Percentiles rank a stretch among this genome's conserved stretches.
Evolutionary conservation across 2,329 filamentous ascomycete genomes (phyloP).

Genomic region (Fusarium lateritium): DNA sequence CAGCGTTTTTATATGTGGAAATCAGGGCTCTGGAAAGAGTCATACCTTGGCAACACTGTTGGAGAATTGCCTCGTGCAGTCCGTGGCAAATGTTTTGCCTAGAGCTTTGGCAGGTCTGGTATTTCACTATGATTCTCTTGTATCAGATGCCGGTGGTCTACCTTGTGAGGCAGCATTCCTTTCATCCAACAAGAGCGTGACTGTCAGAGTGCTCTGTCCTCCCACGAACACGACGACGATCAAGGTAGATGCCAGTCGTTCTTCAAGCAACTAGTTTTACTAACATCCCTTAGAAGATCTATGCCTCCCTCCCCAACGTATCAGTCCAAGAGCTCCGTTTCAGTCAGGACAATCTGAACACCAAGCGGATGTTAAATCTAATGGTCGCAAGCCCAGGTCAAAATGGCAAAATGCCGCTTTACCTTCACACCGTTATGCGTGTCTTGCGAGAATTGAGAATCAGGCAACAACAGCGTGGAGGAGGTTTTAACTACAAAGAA

Average conservation of each 20-base stretch:
- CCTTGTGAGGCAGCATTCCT: neutral
- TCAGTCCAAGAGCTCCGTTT: neutral
- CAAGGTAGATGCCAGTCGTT: too few relatives aligned
- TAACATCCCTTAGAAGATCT: neutral
- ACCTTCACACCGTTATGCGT: neutral
- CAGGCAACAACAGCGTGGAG: neutral
- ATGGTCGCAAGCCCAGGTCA: constrained; percentile 1
- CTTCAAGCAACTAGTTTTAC: too few relatives aligned
- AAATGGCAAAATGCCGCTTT: neutral
- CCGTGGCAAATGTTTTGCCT: neutral
- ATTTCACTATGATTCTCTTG: constrained; percentile 4
- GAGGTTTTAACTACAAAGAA: neutral
- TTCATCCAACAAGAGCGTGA: neutral
- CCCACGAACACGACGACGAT: too few relatives aligned
- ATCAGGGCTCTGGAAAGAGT: constrained; percentile 10
- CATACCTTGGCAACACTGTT: neutral
- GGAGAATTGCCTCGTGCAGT: neutral
- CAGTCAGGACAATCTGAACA: neutral
- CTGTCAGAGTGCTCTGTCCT: too few relatives aligned
- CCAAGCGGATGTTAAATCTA: neutral
- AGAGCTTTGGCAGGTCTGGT: neutral
- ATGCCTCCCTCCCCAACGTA: neutral
- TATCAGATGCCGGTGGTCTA: neutral
- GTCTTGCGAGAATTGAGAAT: constrained; percentile 3
- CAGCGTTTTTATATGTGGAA: neutral